Conservation (phyloP, 306 rosid species). For the Corylus avellana region DNA sequence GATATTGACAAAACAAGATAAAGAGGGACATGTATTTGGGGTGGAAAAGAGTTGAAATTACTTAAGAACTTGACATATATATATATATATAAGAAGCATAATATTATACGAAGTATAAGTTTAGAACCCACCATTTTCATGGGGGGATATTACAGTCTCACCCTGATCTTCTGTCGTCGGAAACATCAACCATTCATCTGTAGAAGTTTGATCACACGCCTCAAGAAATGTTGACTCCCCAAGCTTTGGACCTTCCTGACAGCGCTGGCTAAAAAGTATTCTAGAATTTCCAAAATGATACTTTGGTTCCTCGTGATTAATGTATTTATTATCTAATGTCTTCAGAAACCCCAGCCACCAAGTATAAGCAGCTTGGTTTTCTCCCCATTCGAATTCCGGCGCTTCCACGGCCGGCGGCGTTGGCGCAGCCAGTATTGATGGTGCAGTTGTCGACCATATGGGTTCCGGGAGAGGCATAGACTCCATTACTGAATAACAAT, state of each 20-base stretch:
- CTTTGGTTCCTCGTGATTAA: constrained; percentile 16
- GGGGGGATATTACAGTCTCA: background rate
- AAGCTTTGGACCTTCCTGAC: constrained; percentile 1
- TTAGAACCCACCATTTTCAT: background rate
- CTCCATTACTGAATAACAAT: constrained; percentile 52
- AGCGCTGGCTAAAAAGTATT: background rate
- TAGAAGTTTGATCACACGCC: constrained; percentile 26
- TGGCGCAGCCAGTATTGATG: constrained; percentile 40
- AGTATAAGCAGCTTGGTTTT: constrained; percentile 41
- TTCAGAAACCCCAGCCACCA: constrained; percentile 62
- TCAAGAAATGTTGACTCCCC: constrained; percentile 29
- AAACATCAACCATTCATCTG: constrained; percentile 59
- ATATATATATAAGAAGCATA: background rate
- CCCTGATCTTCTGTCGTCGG: constrained; percentile 26
- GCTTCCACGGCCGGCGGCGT: constrained; percentile 29
- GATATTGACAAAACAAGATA: background rate
- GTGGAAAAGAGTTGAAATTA: background rate
- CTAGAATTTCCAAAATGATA: constrained; percentile 19
- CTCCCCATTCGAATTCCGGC: constrained; percentile 39
- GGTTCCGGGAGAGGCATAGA: constrained; percentile 64
- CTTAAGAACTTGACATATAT: no score
- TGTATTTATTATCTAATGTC: constrained; percentile 33
- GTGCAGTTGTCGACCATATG: constrained; percentile 61
- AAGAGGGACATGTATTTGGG: background rate
- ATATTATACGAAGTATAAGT: background rate